Base-by-base conservation (phyloP, 306 rosid genomes). In the Astragalus membranaceus region DNA sequence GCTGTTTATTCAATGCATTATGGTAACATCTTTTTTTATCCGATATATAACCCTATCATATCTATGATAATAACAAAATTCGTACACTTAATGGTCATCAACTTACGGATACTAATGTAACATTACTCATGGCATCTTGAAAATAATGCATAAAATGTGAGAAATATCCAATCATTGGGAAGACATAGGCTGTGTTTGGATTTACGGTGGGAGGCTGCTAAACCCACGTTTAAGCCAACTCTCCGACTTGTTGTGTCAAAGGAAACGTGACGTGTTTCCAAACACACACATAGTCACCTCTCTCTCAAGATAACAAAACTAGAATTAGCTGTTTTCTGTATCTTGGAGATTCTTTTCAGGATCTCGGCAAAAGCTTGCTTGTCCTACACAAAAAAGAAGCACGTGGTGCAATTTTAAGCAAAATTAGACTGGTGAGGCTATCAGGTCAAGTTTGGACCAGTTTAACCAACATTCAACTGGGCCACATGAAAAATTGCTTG, bases 351-450 rank as follows among this genome's bases (percentile, higher is more conserved):
- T 84, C 87, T 82, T 88, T 85, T 85, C 51, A 93, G 88, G 62
- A 88, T 87, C n/a, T 80, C 92, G 0, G 98, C 94, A 88, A 93
- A 93, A 3, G 92, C 97, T 59, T 77, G 73, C 81, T 93, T 93
- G 64, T 93, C 98, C 98, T 93, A 92, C 86, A 83, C 26, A 17
- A 23, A 6, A 49, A 47, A 76, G 37, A 60, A 78, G 20, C 68
- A 65, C 46, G 7, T 35, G 48, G 10, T 11, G 3, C 47, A 29
- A 14, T 55, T 59, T 44, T 52, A 30, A 69, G 65, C 81, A 52
- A 46, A 47, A 64, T 33, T 42, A 54, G 71, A 63, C 37, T 4
- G 13, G n/a, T 7, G 67, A 70, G 57, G 41, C 15, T 32, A 36
- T 30, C 56, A 23, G 8, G 13, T 62, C 59, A 50, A 20, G 16